A percentile compares a stretch with the other conserved stretches of the same genome.
Conservation (phyloP, 2,329 filamentous ascomycete genomes). For the Lecanicillium sp. region DNA sequence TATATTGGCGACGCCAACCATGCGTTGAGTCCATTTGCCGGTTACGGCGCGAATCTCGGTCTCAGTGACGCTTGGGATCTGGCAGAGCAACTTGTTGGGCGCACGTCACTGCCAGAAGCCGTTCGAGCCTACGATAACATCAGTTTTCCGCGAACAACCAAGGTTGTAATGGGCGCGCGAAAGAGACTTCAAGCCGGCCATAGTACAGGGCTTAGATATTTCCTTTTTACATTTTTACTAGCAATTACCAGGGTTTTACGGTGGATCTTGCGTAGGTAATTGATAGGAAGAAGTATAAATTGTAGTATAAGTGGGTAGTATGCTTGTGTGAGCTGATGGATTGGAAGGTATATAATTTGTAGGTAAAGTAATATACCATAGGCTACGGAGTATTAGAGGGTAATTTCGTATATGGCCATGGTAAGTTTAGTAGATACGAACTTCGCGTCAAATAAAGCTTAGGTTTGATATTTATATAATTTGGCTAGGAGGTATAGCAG, state of each 20-base stretch:
- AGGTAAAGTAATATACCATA: background rate
- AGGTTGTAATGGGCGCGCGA: conserved; percentile 21
- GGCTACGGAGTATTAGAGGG: background rate
- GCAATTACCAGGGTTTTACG: conserved; percentile 18
- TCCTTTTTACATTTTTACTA: conserved; percentile 19
- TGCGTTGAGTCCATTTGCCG: conserved; percentile 43
- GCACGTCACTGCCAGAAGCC: conserved; percentile 21
- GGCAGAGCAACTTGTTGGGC: conserved; percentile 32
- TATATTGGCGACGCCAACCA: conserved; percentile 48
- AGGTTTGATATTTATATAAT: background rate
- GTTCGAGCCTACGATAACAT: conserved; percentile 30
- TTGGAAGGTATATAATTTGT: background rate
- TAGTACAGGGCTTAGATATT: conserved; percentile 20
- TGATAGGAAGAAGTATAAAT: background rate
- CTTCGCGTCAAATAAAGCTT: background rate
- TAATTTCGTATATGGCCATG: background rate
- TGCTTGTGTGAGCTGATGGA: background rate
- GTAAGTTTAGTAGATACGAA: background rate
- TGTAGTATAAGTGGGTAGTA: background rate
- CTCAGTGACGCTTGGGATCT: conserved; percentile 41
- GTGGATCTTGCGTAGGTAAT: background rate
- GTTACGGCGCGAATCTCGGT: conserved; percentile 43
- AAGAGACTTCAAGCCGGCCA: conserved; percentile 21
- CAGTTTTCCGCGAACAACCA: conserved; percentile 29
- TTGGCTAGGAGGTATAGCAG: background rate